A percentile compares a stretch with the other conserved stretches of the same genome.
These are phyloP conservation scores for Metarhizium sp. DNA, from an alignment of 2,329 filamentous ascomycete species.

Conservation along the genomic window DNA sequence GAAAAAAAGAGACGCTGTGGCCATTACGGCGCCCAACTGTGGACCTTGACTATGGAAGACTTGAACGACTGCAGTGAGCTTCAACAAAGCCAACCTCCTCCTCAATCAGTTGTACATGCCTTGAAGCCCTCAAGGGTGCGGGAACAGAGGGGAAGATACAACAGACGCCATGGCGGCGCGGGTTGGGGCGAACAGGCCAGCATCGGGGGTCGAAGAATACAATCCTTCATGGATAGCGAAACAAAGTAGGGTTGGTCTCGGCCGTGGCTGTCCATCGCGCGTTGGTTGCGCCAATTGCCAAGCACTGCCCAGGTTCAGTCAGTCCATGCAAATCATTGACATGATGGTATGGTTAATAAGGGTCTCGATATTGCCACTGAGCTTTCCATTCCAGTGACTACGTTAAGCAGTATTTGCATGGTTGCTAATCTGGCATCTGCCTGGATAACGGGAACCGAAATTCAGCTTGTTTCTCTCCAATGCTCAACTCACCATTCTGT, in stretches of 20 bases:
- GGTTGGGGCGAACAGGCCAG: neutral
- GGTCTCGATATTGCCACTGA: neutral
- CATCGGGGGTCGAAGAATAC: neutral
- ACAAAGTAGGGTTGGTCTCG: neutral
- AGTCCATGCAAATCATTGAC: neutral
- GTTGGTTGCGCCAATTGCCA: neutral
- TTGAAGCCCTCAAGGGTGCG: neutral
- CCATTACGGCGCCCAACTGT: conserved; percentile 2
- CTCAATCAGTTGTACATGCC: neutral
- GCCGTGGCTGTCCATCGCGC: neutral
- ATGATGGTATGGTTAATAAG: neutral
- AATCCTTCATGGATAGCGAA: neutral
- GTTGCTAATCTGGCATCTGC: too few relatives aligned
- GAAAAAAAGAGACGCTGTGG: neutral
- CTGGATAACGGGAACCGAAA: neutral
- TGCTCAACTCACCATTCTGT: neutral
- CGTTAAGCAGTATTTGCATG: too few relatives aligned
- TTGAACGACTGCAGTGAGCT: neutral
- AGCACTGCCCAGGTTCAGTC: neutral
- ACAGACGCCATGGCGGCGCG: neutral
- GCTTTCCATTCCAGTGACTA: too few relatives aligned
- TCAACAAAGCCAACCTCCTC: neutral
- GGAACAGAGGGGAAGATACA: neutral
- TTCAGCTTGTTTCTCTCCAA: neutral
- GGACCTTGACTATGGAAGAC: neutral